Base-by-base conservation (phyloP, 768 basidiomycete genomes). In the Asterophora lycoperdoides region DNA sequence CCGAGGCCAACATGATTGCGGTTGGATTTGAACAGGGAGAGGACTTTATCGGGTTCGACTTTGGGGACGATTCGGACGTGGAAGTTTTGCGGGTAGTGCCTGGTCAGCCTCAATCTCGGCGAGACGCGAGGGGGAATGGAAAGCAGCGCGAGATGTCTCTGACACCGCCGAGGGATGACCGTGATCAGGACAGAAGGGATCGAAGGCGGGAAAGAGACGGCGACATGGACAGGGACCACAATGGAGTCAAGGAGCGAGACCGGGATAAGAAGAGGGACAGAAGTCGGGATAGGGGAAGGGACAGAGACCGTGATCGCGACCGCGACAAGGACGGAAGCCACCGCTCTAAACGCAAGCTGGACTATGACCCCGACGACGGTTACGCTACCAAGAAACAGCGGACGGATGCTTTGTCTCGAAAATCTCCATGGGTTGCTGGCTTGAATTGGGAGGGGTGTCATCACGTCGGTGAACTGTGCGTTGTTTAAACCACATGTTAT, bases 391-490 rank as follows among this genome's bases (percentile, higher is more conserved):
- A 78, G 64, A 78, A 76, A 57, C 77, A 79, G 57, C 68, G 76
- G 28, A 59, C 71, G 42, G 69, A 79, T 40, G 77, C 77, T 8
- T 68, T 77, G 14, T 73, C 74, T 18, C 78, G 79, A 46, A 79
- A 75, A 57, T 75, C 74, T 28, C 85, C 89, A 13, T 96, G 93
- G 94, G 70, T 82, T 8, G 65, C 68, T 11, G 64, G 76, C 7
- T 73, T 93, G 8, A 79, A 91, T 55, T 88, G 88, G 84, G 77
- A 86, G 10, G 61, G 66, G 5, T 89, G 89, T 64, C 71, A 68
- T 43, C 90, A 89, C 61, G 86, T 91, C 45, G 84, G 89, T 11
- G 89, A 94, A 63, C 74, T 94, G 92, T 93, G 57, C 48, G 86
- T 77, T 10, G 41, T 20, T 17, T n/a, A 14, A 29, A 41, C 49